Conservation (phyloP, 169 alveolate genomes). For the Babesia ovata region DNA sequence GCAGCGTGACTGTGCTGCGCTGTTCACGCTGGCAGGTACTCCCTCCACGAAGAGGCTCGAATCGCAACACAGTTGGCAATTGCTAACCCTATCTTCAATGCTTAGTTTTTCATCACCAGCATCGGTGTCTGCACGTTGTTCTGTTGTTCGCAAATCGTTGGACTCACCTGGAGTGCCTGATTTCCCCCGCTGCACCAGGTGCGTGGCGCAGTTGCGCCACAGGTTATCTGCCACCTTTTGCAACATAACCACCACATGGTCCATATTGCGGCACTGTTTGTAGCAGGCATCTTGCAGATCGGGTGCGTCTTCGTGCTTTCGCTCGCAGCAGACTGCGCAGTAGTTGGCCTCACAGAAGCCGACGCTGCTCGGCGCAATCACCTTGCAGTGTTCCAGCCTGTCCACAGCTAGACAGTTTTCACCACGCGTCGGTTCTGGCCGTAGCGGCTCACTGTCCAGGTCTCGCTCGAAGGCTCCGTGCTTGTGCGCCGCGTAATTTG, state of each 20-base stretch:
- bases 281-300: constrained; percentile 47
- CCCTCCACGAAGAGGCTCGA: constrained; percentile 39
- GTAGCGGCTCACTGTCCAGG: background rate
- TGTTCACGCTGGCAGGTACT: constrained; percentile 28
- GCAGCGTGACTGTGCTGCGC: constrained; percentile 56
- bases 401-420: constrained; percentile 47
- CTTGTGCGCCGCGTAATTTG: constrained; percentile 58
- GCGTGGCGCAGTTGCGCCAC: constrained; percentile 56
- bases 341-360: constrained; percentile 58
- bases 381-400: constrained; percentile 52
- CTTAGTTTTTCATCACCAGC: background rate
- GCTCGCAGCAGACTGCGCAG: constrained; percentile 61
- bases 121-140: background rate
- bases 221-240: constrained; percentile 51
- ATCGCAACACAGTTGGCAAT: constrained; percentile 59
- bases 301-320: constrained; percentile 36
- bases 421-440: background rate
- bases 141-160: background rate
- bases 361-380: constrained; percentile 43
- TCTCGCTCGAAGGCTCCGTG: background rate
- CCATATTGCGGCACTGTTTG: constrained; percentile 37
- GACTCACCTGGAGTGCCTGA: constrained; percentile 1
- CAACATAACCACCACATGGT: constrained; percentile 46
- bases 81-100: constrained; percentile 7
- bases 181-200: background rate